Evolutionary conservation across 2,329 filamentous ascomycete genomes (phyloP), one percentile per base, ranked within the genome.

Genomic region (Sporothrix curviconia): DNA sequence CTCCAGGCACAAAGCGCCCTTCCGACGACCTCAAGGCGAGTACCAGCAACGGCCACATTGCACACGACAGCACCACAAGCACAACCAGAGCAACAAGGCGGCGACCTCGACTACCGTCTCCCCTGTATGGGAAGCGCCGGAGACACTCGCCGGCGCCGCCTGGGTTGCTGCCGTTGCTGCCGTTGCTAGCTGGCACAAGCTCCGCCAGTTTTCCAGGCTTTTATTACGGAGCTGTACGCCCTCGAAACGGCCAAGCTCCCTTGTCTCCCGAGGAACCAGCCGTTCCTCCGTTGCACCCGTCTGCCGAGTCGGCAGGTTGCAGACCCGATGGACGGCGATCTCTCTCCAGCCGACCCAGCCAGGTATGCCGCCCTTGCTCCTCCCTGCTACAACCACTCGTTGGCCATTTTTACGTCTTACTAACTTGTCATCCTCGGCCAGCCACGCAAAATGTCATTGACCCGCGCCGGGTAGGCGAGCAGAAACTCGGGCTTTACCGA

Each of bases 401-500:
- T n/a, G n/a, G n/a, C n/a, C n/a, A n/a, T n/a, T n/a, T n/a, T n/a
- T n/a, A n/a, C 14, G 8, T 11, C 28, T 37, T 51, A 25, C 58
- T 59, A 37, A 59, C 58, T 14, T 7, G 17, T 12, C 5, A 9
- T 9, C 15, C 5, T 36, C 9, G 11, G n/a, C n/a, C 37, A 63
- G 85, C 86, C 57, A 95, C 91, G 15, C 91, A 95, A 69, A 85
- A 84, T 68, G 83, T 88, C 66, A 76, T 91, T 63, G 91, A 96
- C 69, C 90, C 90, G 40, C 83, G 90, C 61, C 85, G 90, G 56
- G 70, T 89, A 61, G 90, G 90, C 57, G 80, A 86, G 68, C 87
- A 90, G 71, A 89, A n/a, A 90, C 68, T 94, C 90, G 40, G 90
- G 89, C 57, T 84, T 96, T 60, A 86, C 82, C 55, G 86, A 92